These are phyloP conservation scores for Cystobasidium onofrii DNA, from an alignment of 768 basidiomycete species.

Conservation along the genomic window DNA sequence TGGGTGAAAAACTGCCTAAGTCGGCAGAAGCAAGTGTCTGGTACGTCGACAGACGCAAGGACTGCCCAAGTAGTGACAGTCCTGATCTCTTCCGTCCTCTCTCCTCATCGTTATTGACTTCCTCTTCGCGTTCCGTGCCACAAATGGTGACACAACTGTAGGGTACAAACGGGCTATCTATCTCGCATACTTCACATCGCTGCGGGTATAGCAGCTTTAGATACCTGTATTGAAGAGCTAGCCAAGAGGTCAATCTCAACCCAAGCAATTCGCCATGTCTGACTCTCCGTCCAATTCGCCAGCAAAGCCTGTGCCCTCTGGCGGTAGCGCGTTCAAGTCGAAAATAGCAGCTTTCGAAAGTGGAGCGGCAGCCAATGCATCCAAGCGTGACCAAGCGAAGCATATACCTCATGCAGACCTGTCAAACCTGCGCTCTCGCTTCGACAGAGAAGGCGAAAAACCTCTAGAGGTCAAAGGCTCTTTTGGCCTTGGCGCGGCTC, in stretches of 20 bases:
- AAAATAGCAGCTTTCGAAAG: constrained; percentile 17
- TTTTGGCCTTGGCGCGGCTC: constrained; percentile 14
- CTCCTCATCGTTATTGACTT: not conserved
- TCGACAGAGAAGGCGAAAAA: constrained; percentile 17
- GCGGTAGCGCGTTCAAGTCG: not conserved
- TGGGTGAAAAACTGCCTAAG: too few species aligned
- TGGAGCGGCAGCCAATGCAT: constrained; percentile 20
- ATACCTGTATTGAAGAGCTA: too few species aligned
- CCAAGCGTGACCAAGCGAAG: not conserved
- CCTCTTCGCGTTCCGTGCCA: not conserved
- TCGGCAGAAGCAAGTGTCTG: too few species aligned
- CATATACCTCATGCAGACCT: constrained; percentile 10
- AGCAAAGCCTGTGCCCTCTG: not conserved
- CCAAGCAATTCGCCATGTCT: not conserved
- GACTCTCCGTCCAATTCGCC: not conserved
- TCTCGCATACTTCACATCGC: too few species aligned
- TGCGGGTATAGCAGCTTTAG: too few species aligned
- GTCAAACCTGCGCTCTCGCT: constrained; percentile 8
- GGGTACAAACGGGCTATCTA: too few species aligned
- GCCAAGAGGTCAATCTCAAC: too few species aligned
- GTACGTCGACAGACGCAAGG: too few species aligned
- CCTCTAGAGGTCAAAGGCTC: not conserved
- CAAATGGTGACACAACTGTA: not conserved
- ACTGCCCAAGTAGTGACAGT: too few species aligned
- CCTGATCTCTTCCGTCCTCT: not conserved